A percentile compares a stretch with the other conserved stretches of the same genome.
phyloP scores from a whole-genome alignment of 768 basidiomycete genomes.

The Termitomyces titanicus region DNA sequence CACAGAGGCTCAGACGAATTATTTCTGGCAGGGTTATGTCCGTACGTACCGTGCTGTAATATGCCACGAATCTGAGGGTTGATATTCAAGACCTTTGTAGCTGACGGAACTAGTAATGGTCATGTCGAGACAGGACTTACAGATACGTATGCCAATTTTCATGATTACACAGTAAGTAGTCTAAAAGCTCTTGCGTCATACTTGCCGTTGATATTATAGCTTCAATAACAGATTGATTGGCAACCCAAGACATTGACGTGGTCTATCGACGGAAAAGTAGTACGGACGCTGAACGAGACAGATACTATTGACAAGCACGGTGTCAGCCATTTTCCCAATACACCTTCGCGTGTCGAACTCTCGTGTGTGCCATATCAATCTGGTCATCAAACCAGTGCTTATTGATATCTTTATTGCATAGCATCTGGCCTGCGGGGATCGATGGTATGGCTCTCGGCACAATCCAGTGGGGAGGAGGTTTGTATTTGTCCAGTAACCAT shows the following conservation, averaged over 20 bases:
- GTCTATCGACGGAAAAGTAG: constrained; percentile 64
- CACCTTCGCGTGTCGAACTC: constrained; percentile 78
- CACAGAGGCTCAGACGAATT: constrained; percentile 72
- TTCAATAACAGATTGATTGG: constrained; percentile 68
- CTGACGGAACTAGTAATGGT: constrained; percentile 44
- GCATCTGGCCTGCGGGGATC: constrained; percentile 85
- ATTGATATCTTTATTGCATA: constrained; percentile 15
- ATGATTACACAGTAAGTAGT: constrained; percentile 73
- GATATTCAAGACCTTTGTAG: constrained; percentile 19
- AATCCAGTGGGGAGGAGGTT: constrained; percentile 73
- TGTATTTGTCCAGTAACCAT: background rate
- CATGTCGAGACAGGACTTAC: constrained; percentile 40
- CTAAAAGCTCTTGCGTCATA: background rate
- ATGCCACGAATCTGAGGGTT: background rate
- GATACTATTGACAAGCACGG: constrained; percentile 57
- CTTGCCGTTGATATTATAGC: background rate
- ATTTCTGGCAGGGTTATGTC: constrained; percentile 72
- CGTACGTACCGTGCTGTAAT: constrained; percentile 37
- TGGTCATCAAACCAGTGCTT: background rate
- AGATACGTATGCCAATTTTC: constrained; percentile 69
- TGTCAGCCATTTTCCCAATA: constrained; percentile 64
- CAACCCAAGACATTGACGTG: constrained; percentile 62
- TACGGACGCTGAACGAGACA: constrained; percentile 62
- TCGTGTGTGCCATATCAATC: constrained; percentile 42
- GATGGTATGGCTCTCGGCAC: constrained; percentile 58